phyloP scores from a whole-genome alignment of 2,329 filamentous ascomycete genomes.

The Neoascochyta sp. region DNA sequence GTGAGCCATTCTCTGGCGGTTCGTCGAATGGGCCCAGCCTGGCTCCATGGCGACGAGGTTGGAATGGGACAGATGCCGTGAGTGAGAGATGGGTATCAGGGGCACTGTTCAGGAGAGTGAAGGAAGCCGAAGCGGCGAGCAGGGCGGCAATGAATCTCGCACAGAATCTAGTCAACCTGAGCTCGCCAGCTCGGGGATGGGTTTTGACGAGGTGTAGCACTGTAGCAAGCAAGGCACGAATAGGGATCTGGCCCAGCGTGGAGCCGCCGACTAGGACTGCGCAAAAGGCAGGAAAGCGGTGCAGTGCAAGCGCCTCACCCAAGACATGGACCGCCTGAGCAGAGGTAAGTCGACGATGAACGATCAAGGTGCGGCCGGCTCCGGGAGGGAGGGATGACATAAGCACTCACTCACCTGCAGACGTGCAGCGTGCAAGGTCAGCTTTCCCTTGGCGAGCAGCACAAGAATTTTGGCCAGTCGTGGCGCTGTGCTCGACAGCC shows the following conservation, averaged over 20 bases:
- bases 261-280: constrained; percentile 52
- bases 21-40: constrained; percentile 26
- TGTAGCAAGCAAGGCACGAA: constrained; percentile 15
- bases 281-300: constrained; percentile 53
- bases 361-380: background rate
- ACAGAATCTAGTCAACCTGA: constrained; percentile 3
- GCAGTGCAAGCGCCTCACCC: constrained; percentile 39
- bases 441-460: constrained; percentile 14
- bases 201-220: constrained; percentile 7
- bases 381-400: background rate
- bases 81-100: constrained; percentile 12
- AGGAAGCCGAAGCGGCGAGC: constrained; percentile 49
- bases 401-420: constrained; percentile 17
- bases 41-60: constrained; percentile 11
- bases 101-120: constrained; percentile 47
- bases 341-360: background rate
- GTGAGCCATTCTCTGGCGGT: constrained; percentile 15
- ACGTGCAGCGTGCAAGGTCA: constrained; percentile 15
- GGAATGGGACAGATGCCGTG: constrained; percentile 1
- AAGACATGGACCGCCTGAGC: constrained; percentile 29
- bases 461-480: constrained; percentile 19
- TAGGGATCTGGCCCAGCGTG: constrained; percentile 43
- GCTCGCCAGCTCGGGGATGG: constrained; percentile 7
- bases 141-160: constrained; percentile 46
- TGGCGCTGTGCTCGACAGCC: constrained; percentile 25